Evolutionary conservation across 2,329 filamentous ascomycete genomes (phyloP).

Genomic region (Talaromyces atroroseus): DNA sequence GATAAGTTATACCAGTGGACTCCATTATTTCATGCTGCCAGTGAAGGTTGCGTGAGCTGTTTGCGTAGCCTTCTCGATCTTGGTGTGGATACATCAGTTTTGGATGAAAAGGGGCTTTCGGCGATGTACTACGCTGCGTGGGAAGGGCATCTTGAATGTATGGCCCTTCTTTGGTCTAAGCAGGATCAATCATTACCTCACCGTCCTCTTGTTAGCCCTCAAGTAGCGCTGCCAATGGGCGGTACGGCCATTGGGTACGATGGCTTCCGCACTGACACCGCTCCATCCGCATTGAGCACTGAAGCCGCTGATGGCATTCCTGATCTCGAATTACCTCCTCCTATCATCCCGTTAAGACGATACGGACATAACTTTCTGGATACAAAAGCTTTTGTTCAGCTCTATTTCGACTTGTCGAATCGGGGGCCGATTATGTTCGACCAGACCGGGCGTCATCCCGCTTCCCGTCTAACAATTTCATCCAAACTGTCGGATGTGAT

Average conservation of each 20-base stretch:
- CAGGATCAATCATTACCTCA: conserved; percentile 21
- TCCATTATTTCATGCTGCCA: conserved; percentile 89
- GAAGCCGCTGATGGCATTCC: conserved; percentile 79
- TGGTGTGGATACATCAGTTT: conserved; percentile 69
- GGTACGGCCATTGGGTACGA: conserved; percentile 22
- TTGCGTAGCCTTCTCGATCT: conserved; percentile 74
- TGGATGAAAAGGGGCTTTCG: conserved; percentile 87
- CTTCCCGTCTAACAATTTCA: conserved; percentile 88
- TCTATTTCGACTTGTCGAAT: conserved; percentile 70
- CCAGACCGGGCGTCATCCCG: conserved; percentile 93
- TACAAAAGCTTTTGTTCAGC: conserved; percentile 91
- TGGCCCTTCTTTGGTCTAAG: conserved; percentile 66
- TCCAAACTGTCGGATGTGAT: conserved; percentile 95
- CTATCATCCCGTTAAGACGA: conserved; percentile 87
- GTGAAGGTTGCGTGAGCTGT: conserved; percentile 88
- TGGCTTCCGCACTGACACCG: conserved; percentile 27
- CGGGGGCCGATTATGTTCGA: conserved; percentile 82
- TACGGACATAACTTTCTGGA: conserved; percentile 99
- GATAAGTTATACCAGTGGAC: conserved; percentile 99
- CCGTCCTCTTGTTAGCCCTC: conserved; percentile 30
- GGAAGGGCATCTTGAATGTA: conserved; percentile 94
- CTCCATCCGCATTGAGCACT: conserved; percentile 27
- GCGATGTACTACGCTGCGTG: conserved; percentile 98
- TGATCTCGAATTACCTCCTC: conserved; percentile 82
- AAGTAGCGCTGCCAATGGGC: conserved; percentile 16